Percentiles rank a stretch among this genome's conserved stretches.
These are phyloP conservation scores for Boletus reticuloceps DNA, from an alignment of 768 basidiomycete genomes.

Conservation along the genomic window DNA sequence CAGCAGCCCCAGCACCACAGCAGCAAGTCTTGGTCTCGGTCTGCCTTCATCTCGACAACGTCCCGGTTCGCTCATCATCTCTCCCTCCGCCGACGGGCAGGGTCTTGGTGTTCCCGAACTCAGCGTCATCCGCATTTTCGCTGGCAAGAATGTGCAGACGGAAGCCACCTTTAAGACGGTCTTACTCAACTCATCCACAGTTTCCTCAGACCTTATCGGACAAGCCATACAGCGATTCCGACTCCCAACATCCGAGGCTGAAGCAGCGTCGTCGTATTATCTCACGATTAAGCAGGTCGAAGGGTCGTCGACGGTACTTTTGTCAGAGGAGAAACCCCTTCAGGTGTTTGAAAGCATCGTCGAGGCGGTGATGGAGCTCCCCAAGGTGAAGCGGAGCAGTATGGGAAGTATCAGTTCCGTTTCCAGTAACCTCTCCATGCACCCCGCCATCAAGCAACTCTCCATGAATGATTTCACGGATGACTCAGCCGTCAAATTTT, in stretches of 20 bases:
- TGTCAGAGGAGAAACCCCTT: constrained; percentile 78
- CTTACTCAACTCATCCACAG: constrained; percentile 82
- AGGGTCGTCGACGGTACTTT: constrained; percentile 74
- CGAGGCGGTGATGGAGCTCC: constrained; percentile 74
- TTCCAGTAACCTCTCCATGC: constrained; percentile 86
- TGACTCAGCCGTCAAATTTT: constrained; percentile 96
- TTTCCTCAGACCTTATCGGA: constrained; percentile 76
- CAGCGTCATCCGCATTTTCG: constrained; percentile 94
- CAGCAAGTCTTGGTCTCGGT: constrained; percentile 46
- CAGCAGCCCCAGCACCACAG: constrained; percentile 36
- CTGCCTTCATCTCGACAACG: constrained; percentile 57
- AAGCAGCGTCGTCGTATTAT: constrained; percentile 66
- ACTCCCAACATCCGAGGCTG: constrained; percentile 56
- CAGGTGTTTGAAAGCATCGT: constrained; percentile 84
- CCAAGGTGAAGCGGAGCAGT: constrained; percentile 90
- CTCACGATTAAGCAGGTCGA: constrained; percentile 93
- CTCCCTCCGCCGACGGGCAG: constrained; percentile 58
- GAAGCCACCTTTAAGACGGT: constrained; percentile 99
- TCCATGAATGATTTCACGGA: constrained; percentile 98
- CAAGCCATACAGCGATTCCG: constrained; percentile 96
- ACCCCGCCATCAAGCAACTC: constrained; percentile 91
- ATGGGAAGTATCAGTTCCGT: constrained; percentile 95
- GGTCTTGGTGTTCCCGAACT: constrained; percentile 72
- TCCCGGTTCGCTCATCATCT: constrained; percentile 75
- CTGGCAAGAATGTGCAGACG: constrained; percentile 84